Evolutionary conservation across 2,329 filamentous ascomycete species (phyloP), one percentile per base, ranked within the genome.

Genomic region (Sclerotinia nivalis): DNA sequence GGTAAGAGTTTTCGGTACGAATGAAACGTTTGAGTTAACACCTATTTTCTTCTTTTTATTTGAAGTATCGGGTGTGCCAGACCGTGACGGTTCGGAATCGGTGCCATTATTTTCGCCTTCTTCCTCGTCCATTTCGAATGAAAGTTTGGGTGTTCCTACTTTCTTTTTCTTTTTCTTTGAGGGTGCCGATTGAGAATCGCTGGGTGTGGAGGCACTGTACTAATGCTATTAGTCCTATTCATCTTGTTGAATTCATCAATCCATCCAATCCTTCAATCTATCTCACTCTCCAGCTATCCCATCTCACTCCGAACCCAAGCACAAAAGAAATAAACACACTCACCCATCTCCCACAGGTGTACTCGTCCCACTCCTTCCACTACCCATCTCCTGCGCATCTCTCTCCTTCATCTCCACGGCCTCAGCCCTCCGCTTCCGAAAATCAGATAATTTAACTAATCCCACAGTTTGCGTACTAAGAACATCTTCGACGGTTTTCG

Each of bases 371-470:
- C 73, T 75, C 31, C 66, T 59, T 18, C 43, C 54, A 3, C 56
- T 64, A 9, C 40, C 65, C 54, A 84, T 85, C 74, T 92, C 91
- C 77, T 89, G 88, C 18, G 88, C 90, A 77, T 96, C 93, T 76
- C 91, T 88, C 78, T 96, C 93, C 78, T 96, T 95, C 78, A 93
- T 90, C 80, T 97, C 95, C 61, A 97, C 84, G n/a, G 94, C 93
- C 81, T 97, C 93, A 75, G 93, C 94, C 80, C 95, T 93, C 71
- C 96, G 90, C 83, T 99, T 98, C 80, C 95, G 93, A 80, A 97
- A 98, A 79, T 98, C 96, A 74, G 92, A 93, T 56, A 97, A 89
- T 70, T 92, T 88, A 67, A 98, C 95, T 3, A 99, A 89, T 54
- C 96, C 96, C 74, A 97, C 93, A 0, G 78, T 79, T 62, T 79